Percentiles rank a stretch among this genome's conserved stretches.
Evolutionary conservation across 139 green algal genomes (phyloP).

Genomic region (Auxenochlorella pyrenoidosa): DNA sequence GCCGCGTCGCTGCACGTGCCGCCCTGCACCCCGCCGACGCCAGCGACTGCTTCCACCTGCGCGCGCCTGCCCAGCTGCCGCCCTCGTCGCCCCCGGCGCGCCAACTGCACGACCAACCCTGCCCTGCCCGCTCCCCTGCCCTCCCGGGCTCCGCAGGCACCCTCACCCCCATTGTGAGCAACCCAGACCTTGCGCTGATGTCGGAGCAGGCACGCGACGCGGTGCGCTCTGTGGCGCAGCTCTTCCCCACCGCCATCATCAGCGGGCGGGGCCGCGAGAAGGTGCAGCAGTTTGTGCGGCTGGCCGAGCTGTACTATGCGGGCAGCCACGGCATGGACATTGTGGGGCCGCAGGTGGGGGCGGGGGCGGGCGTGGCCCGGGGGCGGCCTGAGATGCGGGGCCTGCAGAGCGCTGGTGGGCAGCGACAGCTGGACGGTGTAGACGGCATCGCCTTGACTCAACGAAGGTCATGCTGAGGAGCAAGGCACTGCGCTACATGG

Average conservation of each 20-base stretch:
- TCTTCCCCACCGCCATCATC: constrained; percentile 97
- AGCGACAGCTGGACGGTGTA: too few relatives aligned
- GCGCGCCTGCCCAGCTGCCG: not conserved
- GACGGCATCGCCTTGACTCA: too few relatives aligned
- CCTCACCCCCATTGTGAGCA: constrained; percentile 96
- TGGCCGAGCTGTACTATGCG: constrained; percentile 96
- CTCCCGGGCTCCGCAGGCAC: constrained; percentile 75
- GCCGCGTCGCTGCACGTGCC: too few relatives aligned
- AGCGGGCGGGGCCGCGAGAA: constrained; percentile 89
- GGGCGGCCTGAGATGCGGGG: too few relatives aligned
- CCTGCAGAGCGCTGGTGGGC: too few relatives aligned
- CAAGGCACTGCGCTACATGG: too few relatives aligned
- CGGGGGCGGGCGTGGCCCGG: not conserved
- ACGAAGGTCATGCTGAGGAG: too few relatives aligned
- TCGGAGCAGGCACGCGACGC: constrained; percentile 83
- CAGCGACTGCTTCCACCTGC: too few relatives aligned
- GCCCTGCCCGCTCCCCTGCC: not conserved
- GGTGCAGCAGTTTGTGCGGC: constrained; percentile 93
- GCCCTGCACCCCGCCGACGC: too few relatives aligned
- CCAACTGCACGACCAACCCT: not conserved
- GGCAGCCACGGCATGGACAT: constrained; percentile 99
- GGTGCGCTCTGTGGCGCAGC: constrained; percentile 76
- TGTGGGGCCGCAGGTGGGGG: constrained; percentile 64
- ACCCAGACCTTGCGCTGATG: constrained; percentile 93
- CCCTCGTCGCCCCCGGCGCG: not conserved